Conservation (phyloP, 2,329 filamentous ascomycete genomes). For the Xylariaceae sp. region DNA sequence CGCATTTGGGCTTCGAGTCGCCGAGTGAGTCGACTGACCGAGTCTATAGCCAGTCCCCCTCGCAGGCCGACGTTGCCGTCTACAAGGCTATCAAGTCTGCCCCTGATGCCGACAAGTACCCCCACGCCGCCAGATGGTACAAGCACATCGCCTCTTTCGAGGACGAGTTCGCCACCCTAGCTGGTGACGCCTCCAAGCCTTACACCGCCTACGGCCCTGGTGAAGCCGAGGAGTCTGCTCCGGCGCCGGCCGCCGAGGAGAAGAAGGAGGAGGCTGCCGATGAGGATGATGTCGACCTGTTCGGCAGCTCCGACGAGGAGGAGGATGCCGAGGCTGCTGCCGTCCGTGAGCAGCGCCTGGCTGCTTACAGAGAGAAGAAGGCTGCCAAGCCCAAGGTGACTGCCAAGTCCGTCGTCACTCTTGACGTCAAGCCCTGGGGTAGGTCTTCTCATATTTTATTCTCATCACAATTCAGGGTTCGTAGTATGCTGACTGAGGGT, state of each 20-base stretch:
- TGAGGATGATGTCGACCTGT: conserved; percentile 86
- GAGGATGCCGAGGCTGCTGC: conserved; percentile 82
- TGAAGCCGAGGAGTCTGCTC: conserved; percentile 69
- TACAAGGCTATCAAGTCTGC: conserved; percentile 80
- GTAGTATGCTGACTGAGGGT: conserved; percentile 7
- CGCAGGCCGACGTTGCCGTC: conserved; percentile 92
- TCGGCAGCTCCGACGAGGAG: conserved; percentile 90
- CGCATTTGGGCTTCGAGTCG: too few relatives aligned
- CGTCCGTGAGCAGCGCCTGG: conserved; percentile 83
- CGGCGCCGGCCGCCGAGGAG: conserved; percentile 61
- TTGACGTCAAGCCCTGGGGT: conserved; percentile 99
- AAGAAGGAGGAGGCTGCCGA: conserved; percentile 48
- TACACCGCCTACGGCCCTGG: conserved; percentile 92
- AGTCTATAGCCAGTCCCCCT: conserved; percentile 51
- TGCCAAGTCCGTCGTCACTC: conserved; percentile 92
- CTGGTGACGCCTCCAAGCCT: conserved; percentile 84
- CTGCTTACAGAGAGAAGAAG: conserved; percentile 97
- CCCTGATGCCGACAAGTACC: conserved; percentile 81
- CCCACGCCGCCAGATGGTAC: conserved; percentile 95
- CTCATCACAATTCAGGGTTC: background rate
- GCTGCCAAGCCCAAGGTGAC: conserved; percentile 82
- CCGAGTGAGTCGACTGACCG: conserved; percentile 19
- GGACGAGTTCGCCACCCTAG: conserved; percentile 83
- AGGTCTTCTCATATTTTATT: conserved; percentile 40
- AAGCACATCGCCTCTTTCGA: conserved; percentile 95